These are phyloP conservation scores for Macroventuria anomochaeta DNA, from an alignment of 2,329 filamentous ascomycete species.

Conservation along the genomic window DNA sequence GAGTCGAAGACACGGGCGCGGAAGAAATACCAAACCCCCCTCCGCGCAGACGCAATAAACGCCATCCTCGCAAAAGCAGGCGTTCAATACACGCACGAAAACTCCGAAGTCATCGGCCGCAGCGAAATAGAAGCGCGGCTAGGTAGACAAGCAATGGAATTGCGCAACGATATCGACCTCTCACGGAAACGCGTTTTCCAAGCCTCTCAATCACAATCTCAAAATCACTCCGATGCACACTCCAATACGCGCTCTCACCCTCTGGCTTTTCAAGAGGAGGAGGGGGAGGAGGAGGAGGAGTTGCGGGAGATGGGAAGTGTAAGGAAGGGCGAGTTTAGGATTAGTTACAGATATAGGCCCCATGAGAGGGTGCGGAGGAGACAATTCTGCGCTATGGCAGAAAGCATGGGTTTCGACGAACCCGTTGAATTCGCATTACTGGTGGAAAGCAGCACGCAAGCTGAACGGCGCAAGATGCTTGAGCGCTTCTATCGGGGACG, in stretches of 20 bases:
- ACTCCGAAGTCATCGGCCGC: conserved; percentile 90
- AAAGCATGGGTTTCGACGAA: conserved; percentile 75
- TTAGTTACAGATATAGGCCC: conserved; percentile 72
- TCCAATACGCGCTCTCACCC: conserved; percentile 13
- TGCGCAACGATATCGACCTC: conserved; percentile 58
- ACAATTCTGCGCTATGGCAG: conserved; percentile 92
- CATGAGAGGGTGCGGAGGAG: conserved; percentile 74
- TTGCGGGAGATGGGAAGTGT: conserved; percentile 17
- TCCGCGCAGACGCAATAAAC: conserved; percentile 72
- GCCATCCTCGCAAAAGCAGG: conserved; percentile 88
- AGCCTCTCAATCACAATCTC: conserved; percentile 53
- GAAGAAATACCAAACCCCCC: conserved; percentile 40
- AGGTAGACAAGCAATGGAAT: conserved; percentile 74
- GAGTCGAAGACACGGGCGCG: conserved; percentile 36
- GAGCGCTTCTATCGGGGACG: conserved; percentile 79
- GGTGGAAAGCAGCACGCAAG: conserved; percentile 89
- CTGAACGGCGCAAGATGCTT: conserved; percentile 76
- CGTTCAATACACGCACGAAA: conserved; percentile 95
- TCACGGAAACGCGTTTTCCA: conserved; percentile 66
- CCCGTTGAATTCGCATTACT: conserved; percentile 86
- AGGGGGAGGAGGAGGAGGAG: conserved; percentile 23
- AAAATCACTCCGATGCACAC: conserved; percentile 28
- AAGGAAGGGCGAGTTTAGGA: conserved; percentile 46
- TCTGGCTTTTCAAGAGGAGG: background rate
- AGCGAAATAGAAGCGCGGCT: conserved; percentile 90